Evolutionary conservation across 164 flowering plant species (phyloP).

Genomic region (Cinnamomum chago): DNA sequence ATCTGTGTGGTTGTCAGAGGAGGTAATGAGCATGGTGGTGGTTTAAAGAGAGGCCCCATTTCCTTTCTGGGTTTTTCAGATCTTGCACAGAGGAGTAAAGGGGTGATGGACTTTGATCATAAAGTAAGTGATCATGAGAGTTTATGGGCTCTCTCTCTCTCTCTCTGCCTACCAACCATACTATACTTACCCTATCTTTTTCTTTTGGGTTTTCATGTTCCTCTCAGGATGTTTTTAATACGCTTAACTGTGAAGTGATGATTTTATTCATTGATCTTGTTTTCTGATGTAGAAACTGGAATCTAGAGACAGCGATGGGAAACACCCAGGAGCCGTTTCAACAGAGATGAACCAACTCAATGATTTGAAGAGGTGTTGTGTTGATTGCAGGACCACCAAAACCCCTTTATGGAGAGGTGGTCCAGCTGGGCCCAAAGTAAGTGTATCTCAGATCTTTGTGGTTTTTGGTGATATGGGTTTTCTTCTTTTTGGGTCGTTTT

Average conservation of each 20-base stretch:
- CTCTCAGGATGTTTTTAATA: not conserved
- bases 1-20: not conserved
- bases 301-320: not conserved
- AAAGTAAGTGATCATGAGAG: slow-evolving; percentile 25
- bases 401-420: slow-evolving; percentile 85
- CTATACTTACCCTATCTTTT: too few relatives aligned
- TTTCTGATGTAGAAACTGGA: slow-evolving; percentile 20
- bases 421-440: slow-evolving; percentile 77
- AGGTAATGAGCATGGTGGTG: not conserved
- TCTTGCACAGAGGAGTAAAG: slow-evolving; percentile 2
- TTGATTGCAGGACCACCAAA: slow-evolving; percentile 48
- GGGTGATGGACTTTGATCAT: slow-evolving; percentile 25
- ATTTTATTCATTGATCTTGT: not conserved
- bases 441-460: not conserved
- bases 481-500: not conserved
- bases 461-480: not conserved
- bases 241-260: not conserved
- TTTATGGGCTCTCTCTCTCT: not conserved
- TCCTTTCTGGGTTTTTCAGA: slow-evolving; percentile 3
- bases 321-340: not conserved
- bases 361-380: slow-evolving; percentile 33
- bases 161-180: too few relatives aligned
- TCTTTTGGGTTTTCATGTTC: not conserved
- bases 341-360: not conserved
- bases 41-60: not conserved